Base-by-base conservation (phyloP, 2,329 filamentous ascomycete species). In the Alternaria viburni region DNA sequence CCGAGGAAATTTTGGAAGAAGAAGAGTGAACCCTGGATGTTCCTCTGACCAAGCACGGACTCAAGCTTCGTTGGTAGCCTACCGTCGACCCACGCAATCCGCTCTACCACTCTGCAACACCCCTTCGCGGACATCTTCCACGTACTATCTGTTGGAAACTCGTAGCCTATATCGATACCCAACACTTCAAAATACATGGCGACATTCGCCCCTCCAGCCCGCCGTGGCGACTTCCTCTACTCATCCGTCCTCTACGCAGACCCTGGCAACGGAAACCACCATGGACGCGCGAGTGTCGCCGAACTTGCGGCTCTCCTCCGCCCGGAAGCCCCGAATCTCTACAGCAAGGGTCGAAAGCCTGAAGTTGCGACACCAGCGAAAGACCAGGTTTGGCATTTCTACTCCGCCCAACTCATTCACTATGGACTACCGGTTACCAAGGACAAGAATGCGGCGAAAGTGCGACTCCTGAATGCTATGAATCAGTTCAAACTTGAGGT, bases 321-420 rank as follows among this genome's bases (percentile, higher is more conserved):
- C 15, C 76, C 76, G 3, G 69, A 75, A 47, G 60, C 59, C 10
- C 45, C 54, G 17, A 52, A 71, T 6, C 36, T 69, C 15, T 64
- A 66, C 21, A 57, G 59, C 23, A 73, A 69, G 19, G 50, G 49
- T 9, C 59, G 52, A 17, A 66, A 64, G 13, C 44, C 65, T 10
- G 54, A 50, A 4, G 11, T 36, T 5, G 43, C 51, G n/a, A 32
- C 58, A n/a, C 56, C 36, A 11, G 52, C 62, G 0, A 81, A 84
- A 47, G 86, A 89, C 68, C 83, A 83, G 46, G 83, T 87, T 1
- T 87, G 82, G 1, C 86, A 89, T 66, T 90, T 85, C 85, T 90
- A 88, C 61, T 84, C 88, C 65, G 87, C 88, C 0, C 87, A 90
- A 65, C 81, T 90, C 11, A 76, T 88, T 5, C 88, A 90, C 76